phyloP scores from a whole-genome alignment of 148 eudicot genomes.

The Persicaria maculosa region DNA sequence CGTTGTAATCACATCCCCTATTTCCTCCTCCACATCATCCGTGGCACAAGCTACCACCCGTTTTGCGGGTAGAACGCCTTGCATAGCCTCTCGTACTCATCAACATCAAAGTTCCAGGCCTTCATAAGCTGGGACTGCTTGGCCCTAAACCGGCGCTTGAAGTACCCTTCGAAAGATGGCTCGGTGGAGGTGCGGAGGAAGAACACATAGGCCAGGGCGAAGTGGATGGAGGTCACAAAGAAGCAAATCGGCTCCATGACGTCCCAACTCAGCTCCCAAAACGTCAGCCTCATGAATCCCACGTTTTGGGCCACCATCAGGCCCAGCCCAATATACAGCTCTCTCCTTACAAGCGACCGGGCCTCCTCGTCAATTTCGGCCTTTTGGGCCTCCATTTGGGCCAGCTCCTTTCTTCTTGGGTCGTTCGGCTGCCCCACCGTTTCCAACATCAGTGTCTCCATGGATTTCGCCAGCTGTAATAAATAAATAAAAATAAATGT shows the following conservation, averaged over 20 bases:
- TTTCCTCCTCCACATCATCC: neutral
- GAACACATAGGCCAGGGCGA: conserved; percentile 44
- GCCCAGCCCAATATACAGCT: conserved; percentile 59
- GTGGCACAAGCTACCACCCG: neutral
- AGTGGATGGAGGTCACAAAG: conserved; percentile 56
- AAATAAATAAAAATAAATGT: neutral
- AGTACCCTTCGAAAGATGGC: conserved; percentile 56
- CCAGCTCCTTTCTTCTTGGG: conserved; percentile 47
- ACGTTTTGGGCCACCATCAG: conserved; percentile 37
- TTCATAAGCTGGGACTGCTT: conserved; percentile 58
- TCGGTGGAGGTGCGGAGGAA: conserved; percentile 59
- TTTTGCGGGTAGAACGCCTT: conserved; percentile 28
- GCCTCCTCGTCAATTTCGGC: conserved; percentile 42
- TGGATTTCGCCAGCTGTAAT: conserved; percentile 49
- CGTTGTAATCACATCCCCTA: neutral
- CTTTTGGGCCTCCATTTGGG: conserved; percentile 42
- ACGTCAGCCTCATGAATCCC: conserved; percentile 74
- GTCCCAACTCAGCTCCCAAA: conserved; percentile 77
- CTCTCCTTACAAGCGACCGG: conserved; percentile 29
- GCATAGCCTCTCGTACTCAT: conserved; percentile 39
- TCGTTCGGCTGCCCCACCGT: conserved; percentile 44
- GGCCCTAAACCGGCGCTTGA: conserved; percentile 35
- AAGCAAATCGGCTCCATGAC: conserved; percentile 87
- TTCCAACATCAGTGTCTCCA: conserved; percentile 38
- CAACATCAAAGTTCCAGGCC: conserved; percentile 28